A percentile compares a stretch with the other conserved stretches of the same genome.
phyloP scores from a whole-genome alignment of 2,329 filamentous ascomycete genomes.

The Cladosporium sp. region DNA sequence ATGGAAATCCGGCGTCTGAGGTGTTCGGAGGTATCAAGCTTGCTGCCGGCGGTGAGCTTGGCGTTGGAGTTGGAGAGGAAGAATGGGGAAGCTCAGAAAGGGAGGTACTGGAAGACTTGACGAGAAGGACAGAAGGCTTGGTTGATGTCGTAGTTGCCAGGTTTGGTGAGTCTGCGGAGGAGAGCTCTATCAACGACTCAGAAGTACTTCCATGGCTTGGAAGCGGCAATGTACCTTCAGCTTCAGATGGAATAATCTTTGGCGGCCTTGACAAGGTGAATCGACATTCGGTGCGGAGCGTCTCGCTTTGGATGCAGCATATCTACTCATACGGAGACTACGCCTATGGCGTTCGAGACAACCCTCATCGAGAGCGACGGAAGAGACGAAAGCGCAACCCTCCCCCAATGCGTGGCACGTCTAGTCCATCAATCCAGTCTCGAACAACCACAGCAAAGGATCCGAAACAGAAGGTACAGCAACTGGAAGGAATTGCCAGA shows the following conservation, averaged over 20 bases:
- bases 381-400: constrained; percentile 44
- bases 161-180: constrained; percentile 64
- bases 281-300: constrained; percentile 66
- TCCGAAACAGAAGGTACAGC: constrained; percentile 18
- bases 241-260: constrained; percentile 83
- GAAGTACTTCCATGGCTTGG: constrained; percentile 67
- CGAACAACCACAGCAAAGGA: not conserved
- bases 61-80: constrained; percentile 92
- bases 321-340: constrained; percentile 80
- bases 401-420: constrained; percentile 26
- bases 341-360: constrained; percentile 81
- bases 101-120: constrained; percentile 88
- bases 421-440: constrained; percentile 2
- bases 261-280: constrained; percentile 75
- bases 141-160: constrained; percentile 85
- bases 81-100: constrained; percentile 91
- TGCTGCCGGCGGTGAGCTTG: constrained; percentile 85
- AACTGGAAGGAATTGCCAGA: constrained; percentile 13
- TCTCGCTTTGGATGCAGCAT: constrained; percentile 86
- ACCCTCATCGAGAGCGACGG: constrained; percentile 66
- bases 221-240: constrained; percentile 63
- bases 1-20: constrained; percentile 80
- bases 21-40: constrained; percentile 84
- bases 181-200: constrained; percentile 27
- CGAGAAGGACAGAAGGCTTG: constrained; percentile 75